These are phyloP conservation scores for Solanum ossicruentum DNA, from an alignment of 257 asterid genomes.

Conservation along the genomic window DNA sequence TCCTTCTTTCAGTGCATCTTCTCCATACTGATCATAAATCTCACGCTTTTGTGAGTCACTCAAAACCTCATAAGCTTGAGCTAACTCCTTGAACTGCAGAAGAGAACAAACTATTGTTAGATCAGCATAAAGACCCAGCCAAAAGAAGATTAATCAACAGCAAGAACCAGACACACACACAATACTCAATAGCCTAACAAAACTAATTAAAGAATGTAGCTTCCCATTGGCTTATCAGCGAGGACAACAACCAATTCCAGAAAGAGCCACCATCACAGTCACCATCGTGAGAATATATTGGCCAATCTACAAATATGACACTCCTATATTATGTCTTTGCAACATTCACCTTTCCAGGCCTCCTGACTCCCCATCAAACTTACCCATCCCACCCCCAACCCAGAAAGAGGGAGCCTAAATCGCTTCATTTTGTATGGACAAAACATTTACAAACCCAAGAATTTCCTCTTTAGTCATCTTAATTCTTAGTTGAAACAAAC, in stretches of 20 bases:
- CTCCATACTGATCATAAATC: constrained; percentile 68
- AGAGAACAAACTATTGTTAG: neutral
- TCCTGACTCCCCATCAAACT: too few relatives aligned
- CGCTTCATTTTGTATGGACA: too few relatives aligned
- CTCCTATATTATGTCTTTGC: too few relatives aligned
- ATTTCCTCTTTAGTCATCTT: too few relatives aligned
- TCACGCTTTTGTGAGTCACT: constrained; percentile 65
- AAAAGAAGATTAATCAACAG: neutral
- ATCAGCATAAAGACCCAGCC: neutral
- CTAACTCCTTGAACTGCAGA: constrained; percentile 61
- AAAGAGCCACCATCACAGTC: neutral
- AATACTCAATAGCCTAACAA: neutral
- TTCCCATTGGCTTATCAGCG: neutral
- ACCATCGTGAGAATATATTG: too few relatives aligned
- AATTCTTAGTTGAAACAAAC: neutral
- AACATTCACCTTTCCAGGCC: too few relatives aligned
- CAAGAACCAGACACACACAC: neutral
- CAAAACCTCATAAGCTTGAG: constrained; percentile 68
- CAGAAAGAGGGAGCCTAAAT: too few relatives aligned
- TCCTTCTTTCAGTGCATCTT: constrained; percentile 74
- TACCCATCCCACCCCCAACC: too few relatives aligned
- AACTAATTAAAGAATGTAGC: too few relatives aligned
- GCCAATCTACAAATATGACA: too few relatives aligned
- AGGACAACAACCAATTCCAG: neutral
- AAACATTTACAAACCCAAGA: too few relatives aligned